A percentile compares a stretch with the other conserved stretches of the same genome.
phyloP scores from a whole-genome alignment of 129 eudicot genomes.

The Saussurea involucrata region DNA sequence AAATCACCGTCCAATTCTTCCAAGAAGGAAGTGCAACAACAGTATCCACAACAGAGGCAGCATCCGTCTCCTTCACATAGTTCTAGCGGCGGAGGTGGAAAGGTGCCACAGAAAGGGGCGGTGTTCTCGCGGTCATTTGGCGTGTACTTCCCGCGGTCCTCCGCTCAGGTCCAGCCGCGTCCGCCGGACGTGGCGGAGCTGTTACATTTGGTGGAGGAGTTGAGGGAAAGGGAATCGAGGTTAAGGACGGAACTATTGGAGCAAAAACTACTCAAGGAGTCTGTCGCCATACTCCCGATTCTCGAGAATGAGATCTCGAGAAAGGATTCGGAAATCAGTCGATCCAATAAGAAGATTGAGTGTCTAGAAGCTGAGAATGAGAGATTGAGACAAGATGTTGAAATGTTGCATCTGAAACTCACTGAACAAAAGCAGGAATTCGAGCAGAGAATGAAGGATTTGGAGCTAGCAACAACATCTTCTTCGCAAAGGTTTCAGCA shows the following conservation, averaged over 20 bases:
- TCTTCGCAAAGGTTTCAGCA: slow-evolving; percentile 49
- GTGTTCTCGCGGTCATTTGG: slow-evolving; percentile 73
- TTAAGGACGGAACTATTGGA: slow-evolving; percentile 66
- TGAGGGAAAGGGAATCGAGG: slow-evolving; percentile 70
- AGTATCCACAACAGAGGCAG: slow-evolving; percentile 6
- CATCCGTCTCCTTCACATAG: slow-evolving; percentile 22
- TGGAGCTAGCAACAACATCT: slow-evolving; percentile 16
- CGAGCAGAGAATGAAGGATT: slow-evolving; percentile 34
- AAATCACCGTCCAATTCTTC: slow-evolving; percentile 45
- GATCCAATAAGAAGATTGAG: slow-evolving; percentile 27
- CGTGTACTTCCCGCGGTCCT: slow-evolving; percentile 77
- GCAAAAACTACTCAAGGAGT: slow-evolving; percentile 65
- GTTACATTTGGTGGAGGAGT: slow-evolving; percentile 66
- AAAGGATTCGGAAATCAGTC: slow-evolving; percentile 41
- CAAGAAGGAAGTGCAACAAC: slow-evolving; percentile 10
- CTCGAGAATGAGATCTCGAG: slow-evolving; percentile 59
- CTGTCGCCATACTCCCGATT: slow-evolving; percentile 67
- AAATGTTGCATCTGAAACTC: slow-evolving; percentile 48
- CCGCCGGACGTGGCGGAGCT: slow-evolving; percentile 91
- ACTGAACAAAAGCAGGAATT: slow-evolving; percentile 44
- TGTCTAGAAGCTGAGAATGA: slow-evolving; percentile 71
- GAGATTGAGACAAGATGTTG: slow-evolving; percentile 51
- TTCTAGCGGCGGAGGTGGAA: slow-evolving; percentile 31
- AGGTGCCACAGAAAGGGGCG: slow-evolving; percentile 46
- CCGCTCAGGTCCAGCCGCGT: slow-evolving; percentile 94